These are phyloP conservation scores for Pichia sp. DNA, from an alignment of 1,139 yeast genomes.

Conservation along the genomic window DNA sequence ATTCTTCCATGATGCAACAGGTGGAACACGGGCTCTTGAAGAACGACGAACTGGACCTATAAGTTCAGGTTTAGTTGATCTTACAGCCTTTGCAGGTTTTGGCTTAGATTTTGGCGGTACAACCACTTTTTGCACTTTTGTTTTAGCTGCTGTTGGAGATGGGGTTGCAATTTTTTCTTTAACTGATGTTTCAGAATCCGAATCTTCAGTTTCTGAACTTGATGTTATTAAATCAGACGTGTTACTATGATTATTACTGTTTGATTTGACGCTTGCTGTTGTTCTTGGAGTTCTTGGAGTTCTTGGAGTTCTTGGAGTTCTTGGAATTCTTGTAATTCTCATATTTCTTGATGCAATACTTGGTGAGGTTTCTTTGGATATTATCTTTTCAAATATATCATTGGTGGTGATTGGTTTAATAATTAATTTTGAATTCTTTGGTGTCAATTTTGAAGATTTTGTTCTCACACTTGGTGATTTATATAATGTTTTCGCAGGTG, in stretches of 20 bases:
- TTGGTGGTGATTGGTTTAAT: not conserved
- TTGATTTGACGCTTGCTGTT: not conserved
- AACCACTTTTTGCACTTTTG: not conserved
- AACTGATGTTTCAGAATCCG: not conserved
- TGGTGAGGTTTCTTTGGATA: conserved; percentile 1
- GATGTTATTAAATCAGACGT: not conserved
- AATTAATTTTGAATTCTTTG: not conserved
- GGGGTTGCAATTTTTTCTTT: not conserved
- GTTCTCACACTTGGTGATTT: not conserved
- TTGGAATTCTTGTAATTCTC: not conserved
- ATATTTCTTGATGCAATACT: conserved; percentile 29
- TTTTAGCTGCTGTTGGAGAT: not conserved
- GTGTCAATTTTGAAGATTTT: not conserved
- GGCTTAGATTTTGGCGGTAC: not conserved
- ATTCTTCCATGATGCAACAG: conserved; percentile 81
- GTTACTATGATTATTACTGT: not conserved
- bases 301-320: not conserved
- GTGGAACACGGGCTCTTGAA: conserved; percentile 58
- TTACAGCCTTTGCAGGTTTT: not conserved
- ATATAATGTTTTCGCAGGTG: not conserved
- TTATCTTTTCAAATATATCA: not conserved
- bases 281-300: not conserved
- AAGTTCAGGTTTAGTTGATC: not conserved
- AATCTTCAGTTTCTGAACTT: not conserved
- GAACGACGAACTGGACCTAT: conserved; percentile 39